Base-by-base conservation (phyloP, 2,329 filamentous ascomycete species). In the Seiridium unicorne region DNA sequence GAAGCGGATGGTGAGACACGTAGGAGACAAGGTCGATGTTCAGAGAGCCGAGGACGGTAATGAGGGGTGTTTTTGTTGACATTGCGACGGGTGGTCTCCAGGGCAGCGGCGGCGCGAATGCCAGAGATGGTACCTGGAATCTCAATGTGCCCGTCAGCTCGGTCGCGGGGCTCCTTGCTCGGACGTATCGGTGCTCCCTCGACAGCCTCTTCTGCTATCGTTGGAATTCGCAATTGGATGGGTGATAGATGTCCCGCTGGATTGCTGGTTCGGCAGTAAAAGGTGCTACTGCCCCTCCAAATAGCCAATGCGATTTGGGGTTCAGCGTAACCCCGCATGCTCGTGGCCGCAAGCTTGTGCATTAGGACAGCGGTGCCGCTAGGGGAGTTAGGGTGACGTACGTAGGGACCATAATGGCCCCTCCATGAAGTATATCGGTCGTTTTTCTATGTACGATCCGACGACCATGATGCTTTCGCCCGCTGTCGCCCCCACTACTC, bases 21-120 rank as follows among this genome's bases (percentile, higher is more conserved):
- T 92, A 88, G 46, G 92, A 93, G 64, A 97, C 91, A 64, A 98
- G 88, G 79, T 99, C 94, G 73, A 92, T 91, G 78, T 98, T 98
- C 62, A 99, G 87, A 40, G 94, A 98, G 68, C 94, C 94, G 66
- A 98, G 88, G 63, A 97, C 85, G 64, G 90, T 89, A 73, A 98
- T 95, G 68, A 75, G 75, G 31, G 80, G 80, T 55, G 61, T 66
- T 60, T 68, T 61, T 11, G 46, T 26, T 13, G 44, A 57, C 55
- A 57, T 57, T 40, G 55, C 48, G 42, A 11, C 10, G 9, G 31
- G 47, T 31, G 13, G 18, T 8, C 31, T 49, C n/a, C n/a, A 32
- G 47, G 47, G 47, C 47, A 31, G 47, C 47, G 8, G 5, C 10
- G 7, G 38, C 38, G 2, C 18, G 18, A 26, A 26, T 26, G 18